A percentile compares a stretch with the other conserved stretches of the same genome.
Conservation (phyloP, 352 stramenopile species). For the Bremia lactucae region DNA sequence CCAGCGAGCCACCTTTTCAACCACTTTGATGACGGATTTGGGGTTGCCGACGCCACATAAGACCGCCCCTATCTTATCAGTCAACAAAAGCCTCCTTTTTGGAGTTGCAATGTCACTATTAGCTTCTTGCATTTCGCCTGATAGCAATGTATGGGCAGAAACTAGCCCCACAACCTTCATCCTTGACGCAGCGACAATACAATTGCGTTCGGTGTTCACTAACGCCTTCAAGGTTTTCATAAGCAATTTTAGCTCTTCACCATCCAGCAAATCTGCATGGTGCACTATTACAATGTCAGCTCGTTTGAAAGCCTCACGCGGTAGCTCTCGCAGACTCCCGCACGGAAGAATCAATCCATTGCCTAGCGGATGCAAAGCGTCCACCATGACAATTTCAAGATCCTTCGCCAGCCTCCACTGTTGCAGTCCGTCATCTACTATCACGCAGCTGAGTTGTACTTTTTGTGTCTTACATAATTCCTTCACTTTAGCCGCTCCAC, state of each 20-base stretch:
- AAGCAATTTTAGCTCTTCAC: slow-evolving; percentile 6
- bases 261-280: slow-evolving; percentile 35
- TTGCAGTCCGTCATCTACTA: slow-evolving; percentile 62
- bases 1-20: slow-evolving; percentile 26
- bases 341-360: slow-evolving; percentile 45
- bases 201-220: slow-evolving; percentile 1
- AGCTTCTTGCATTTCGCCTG: neutral
- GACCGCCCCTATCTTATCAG: slow-evolving; percentile 23
- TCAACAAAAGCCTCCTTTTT: neutral
- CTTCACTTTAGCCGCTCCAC: slow-evolving; percentile 28
- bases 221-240: slow-evolving; percentile 6
- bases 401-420: slow-evolving; percentile 54
- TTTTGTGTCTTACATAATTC: slow-evolving; percentile 6
- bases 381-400: slow-evolving; percentile 63
- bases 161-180: slow-evolving; percentile 34
- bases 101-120: neutral
- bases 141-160: slow-evolving; percentile 2
- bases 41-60: slow-evolving; percentile 63
- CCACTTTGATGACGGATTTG: slow-evolving; percentile 35
- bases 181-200: slow-evolving; percentile 37
- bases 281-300: slow-evolving; percentile 52
- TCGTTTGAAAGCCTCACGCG: slow-evolving; percentile 27
- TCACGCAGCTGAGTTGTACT: slow-evolving; percentile 24
- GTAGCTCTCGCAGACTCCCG: slow-evolving; percentile 43
- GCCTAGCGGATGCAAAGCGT: slow-evolving; percentile 54